Conservation (phyloP, 805 yeast species). For the Kazachstania bromeliacearum region DNA sequence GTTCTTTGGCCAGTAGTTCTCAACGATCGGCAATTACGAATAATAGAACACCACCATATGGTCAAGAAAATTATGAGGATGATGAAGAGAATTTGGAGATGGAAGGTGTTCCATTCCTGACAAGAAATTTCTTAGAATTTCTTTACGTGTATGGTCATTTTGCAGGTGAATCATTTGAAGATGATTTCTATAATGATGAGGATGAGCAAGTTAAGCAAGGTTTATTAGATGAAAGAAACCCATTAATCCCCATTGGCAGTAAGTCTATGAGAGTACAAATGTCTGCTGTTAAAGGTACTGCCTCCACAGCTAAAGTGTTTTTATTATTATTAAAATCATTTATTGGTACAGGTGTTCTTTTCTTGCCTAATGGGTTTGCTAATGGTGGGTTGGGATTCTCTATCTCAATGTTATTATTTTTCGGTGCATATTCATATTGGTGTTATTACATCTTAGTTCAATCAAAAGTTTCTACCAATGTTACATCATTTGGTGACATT, state of each 20-base stretch:
- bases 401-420: conserved; percentile 40
- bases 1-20: neutral
- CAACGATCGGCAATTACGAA: neutral
- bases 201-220: conserved; percentile 20
- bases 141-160: conserved; percentile 75
- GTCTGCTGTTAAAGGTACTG: conserved; percentile 44
- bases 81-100: conserved; percentile 15
- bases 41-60: neutral
- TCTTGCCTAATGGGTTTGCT: conserved; percentile 58
- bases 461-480: conserved; percentile 50
- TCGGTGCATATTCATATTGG: conserved; percentile 68
- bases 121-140: conserved; percentile 69
- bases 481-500: conserved; percentile 72
- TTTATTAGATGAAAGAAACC: conserved; percentile 17
- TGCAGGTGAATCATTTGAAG: conserved; percentile 76
- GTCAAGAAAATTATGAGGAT: neutral
- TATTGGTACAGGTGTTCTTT: conserved; percentile 68
- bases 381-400: conserved; percentile 68
- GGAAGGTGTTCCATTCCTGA: conserved; percentile 40
- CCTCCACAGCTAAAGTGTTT: conserved; percentile 65
- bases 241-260: conserved; percentile 16
- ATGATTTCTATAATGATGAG: conserved; percentile 42
- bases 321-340: conserved; percentile 63
- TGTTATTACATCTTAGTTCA: conserved; percentile 59
- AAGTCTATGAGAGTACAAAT: conserved; percentile 12